Evolutionary conservation across 2,329 filamentous ascomycete genomes (phyloP), one percentile per base, ranked within the genome.

Genomic region (Trichophyton rubrum): DNA sequence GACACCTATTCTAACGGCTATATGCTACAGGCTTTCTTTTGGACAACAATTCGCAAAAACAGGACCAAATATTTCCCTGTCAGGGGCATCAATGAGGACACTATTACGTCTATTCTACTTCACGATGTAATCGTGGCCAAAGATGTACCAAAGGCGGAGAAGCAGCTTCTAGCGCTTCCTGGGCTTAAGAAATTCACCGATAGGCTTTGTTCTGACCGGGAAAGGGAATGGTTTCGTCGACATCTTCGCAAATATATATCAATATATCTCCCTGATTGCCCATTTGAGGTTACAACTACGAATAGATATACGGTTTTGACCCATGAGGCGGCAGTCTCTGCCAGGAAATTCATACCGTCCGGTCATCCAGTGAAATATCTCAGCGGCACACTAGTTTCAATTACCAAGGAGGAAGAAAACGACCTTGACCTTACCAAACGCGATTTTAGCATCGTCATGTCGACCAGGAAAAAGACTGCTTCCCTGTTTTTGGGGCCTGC

Each of bases 361-460:
- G 89, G 91, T 63, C 89, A 96, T 70, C 83, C 86, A 43, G 86
- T 99, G 75, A 96, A 91, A 73, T 95, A 96, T 70, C 80, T 99
- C 6, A 87, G 85, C 6, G 93, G 93, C 1, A 93, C 95, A 11
- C 88, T 96, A 69, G 92, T 99, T 24, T 83, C 88, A 43, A 93
- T 99, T 77, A 95, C 91, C 0, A 85, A 88, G 35, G 88, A 96
- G 71, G 92, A 99, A 72, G 93, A 97, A 71, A 82, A 85, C 63
- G 85, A 88, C 61, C 82, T 97, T 61, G 87, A 90, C 27, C 74
- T 85, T 64, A 86, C 85, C 62, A 88, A 93, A 70, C 91, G 92
- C 69, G 93, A 99, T 71, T 99, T 99, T 72, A 96, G 91, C 72
- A 91, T 99, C 64, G 91, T 99, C 35, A 88, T 96, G 69, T 96